Conservation (phyloP, 768 basidiomycete genomes). For the Rhizopogon vinicolor region DNA sequence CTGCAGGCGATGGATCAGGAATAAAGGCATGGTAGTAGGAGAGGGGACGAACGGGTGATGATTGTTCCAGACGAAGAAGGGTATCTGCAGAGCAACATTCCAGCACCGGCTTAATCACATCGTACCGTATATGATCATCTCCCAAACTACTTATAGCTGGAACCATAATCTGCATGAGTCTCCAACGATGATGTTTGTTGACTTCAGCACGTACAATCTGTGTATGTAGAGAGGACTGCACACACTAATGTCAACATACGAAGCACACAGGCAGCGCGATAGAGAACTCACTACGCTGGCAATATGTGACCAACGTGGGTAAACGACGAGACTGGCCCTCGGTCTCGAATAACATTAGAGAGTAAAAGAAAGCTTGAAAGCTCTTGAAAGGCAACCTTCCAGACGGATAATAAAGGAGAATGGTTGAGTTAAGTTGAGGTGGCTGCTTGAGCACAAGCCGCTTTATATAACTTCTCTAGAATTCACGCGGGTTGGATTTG, state of each 20-base stretch:
- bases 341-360: conserved; percentile 29
- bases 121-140: conserved; percentile 46
- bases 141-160: conserved; percentile 65
- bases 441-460: neutral
- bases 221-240: conserved; percentile 54
- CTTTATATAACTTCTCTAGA: neutral
- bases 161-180: neutral
- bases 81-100: conserved; percentile 70
- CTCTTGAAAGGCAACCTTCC: conserved; percentile 2
- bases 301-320: conserved; percentile 61
- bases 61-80: conserved; percentile 61
- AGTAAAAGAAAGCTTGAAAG: conserved; percentile 6
- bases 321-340: conserved; percentile 38
- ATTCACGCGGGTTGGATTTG: neutral
- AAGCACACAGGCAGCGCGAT: conserved; percentile 4
- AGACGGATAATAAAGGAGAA: neutral
- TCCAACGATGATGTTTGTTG: neutral
- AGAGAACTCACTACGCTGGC: conserved; percentile 60
- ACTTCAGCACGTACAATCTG: conserved; percentile 46
- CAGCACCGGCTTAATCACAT: conserved; percentile 68
- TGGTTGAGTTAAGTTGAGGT: neutral
- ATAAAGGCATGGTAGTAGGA: conserved; percentile 3
- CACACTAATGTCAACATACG: conserved; percentile 2
- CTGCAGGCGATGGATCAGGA: conserved; percentile 28
- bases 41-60: conserved; percentile 55